A percentile compares a stretch with the other conserved stretches of the same genome.
Evolutionary conservation across 2,329 filamentous ascomycete species (phyloP).

Genomic region (Alternaria atra): DNA sequence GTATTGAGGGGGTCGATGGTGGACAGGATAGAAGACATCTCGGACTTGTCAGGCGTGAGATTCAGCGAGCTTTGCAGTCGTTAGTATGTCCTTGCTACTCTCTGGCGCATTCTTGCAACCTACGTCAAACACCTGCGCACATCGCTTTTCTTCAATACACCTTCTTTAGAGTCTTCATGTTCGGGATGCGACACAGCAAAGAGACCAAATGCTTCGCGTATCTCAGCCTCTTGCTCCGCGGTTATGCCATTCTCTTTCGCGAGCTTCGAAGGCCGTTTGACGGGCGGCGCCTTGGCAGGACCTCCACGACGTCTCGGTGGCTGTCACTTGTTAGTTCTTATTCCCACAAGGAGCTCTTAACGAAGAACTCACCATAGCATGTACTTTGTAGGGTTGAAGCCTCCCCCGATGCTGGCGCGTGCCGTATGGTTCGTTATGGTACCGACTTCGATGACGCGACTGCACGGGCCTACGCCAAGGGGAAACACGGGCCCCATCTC

Average conservation of each 20-base stretch:
- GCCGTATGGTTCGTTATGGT: neutral
- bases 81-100: constrained; percentile 10
- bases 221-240: constrained; percentile 85
- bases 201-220: constrained; percentile 86
- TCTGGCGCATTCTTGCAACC: constrained; percentile 6
- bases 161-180: constrained; percentile 71
- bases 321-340: constrained; percentile 24
- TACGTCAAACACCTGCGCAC: constrained; percentile 63
- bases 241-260: constrained; percentile 91
- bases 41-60: constrained; percentile 70
- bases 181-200: constrained; percentile 68
- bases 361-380: constrained; percentile 29
- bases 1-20: constrained; percentile 84
- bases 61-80: constrained; percentile 74
- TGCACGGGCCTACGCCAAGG: constrained; percentile 17
- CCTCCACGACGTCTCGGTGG: constrained; percentile 43
- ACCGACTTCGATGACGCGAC: constrained; percentile 30
- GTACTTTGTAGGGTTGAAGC: neutral
- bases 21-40: constrained; percentile 79
- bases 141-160: constrained; percentile 55
- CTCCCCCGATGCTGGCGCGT: neutral
- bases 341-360: neutral
- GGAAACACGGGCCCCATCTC: neutral
- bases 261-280: constrained; percentile 78
- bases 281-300: constrained; percentile 27